phyloP scores from a whole-genome alignment of 352 stramenopile species.

The Phytophthora brassicae region DNA sequence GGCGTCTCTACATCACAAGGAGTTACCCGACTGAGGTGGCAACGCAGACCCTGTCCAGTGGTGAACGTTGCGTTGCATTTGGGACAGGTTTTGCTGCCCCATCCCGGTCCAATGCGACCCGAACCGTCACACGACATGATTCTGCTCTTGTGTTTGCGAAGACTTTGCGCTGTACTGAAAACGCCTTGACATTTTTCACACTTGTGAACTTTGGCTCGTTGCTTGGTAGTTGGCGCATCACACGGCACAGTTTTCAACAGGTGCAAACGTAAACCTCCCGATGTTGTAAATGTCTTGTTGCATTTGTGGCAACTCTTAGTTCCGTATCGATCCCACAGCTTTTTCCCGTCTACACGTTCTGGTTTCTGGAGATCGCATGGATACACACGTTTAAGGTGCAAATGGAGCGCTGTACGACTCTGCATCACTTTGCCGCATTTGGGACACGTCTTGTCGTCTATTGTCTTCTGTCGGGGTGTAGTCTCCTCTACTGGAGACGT shows the following conservation, averaged over 20 bases:
- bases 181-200: slow-evolving; percentile 5
- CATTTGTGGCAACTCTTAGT: slow-evolving; percentile 11
- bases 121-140: slow-evolving; percentile 3
- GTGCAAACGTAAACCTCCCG: not conserved
- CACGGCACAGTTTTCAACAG: slow-evolving; percentile 1
- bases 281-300: not conserved
- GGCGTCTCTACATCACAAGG: slow-evolving; percentile 2
- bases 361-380: slow-evolving; percentile 2
- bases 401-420: slow-evolving; percentile 3
- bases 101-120: not conserved
- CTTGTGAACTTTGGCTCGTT: not conserved
- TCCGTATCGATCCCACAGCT: not conserved
- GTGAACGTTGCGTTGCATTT: slow-evolving; percentile 21
- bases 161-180: not conserved
- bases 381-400: slow-evolving; percentile 5
- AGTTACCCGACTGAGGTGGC: slow-evolving; percentile 9
- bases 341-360: not conserved
- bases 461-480: not conserved
- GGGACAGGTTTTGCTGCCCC: slow-evolving; percentile 11
- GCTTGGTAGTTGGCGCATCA: not conserved
- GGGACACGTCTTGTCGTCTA: not conserved
- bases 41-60: slow-evolving; percentile 3
- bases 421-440: slow-evolving; percentile 15
- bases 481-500: not conserved
- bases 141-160: not conserved